A percentile compares a stretch with the other conserved stretches of the same genome.
phyloP scores from a whole-genome alignment of 2,329 filamentous ascomycete genomes.

The Alternaria tenuissima region DNA sequence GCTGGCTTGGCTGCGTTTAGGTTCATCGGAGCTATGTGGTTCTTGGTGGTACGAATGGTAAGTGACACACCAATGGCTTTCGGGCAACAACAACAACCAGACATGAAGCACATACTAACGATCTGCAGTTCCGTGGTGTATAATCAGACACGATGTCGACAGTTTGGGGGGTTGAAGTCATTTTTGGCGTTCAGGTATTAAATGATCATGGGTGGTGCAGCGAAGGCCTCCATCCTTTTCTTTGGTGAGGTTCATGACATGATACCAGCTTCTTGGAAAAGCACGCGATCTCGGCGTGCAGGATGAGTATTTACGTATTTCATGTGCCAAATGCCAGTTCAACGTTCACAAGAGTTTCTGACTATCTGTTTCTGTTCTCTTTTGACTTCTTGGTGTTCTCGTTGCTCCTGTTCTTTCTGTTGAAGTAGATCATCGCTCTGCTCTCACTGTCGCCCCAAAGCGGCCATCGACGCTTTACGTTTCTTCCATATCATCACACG shows the following conservation, averaged over 20 bases:
- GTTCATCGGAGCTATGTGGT: constrained; percentile 89
- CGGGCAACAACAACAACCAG: background rate
- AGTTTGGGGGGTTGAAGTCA: background rate
- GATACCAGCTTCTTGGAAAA: constrained; percentile 27
- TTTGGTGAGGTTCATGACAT: constrained; percentile 22
- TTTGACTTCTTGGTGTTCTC: background rate
- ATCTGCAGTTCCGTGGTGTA: constrained; percentile 60
- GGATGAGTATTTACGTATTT: constrained; percentile 15
- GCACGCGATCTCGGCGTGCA: constrained; percentile 10
- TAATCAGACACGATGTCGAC: constrained; percentile 22
- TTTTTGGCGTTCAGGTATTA: constrained; percentile 13
- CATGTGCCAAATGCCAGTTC: constrained; percentile 2
- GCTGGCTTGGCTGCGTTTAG: constrained; percentile 84
- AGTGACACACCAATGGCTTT: constrained; percentile 19
- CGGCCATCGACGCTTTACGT: background rate
- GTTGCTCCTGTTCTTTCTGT: background rate
- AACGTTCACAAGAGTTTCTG: background rate
- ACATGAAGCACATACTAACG: constrained; percentile 34
- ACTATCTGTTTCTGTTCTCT: background rate
- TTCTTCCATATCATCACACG: background rate
- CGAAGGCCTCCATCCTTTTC: constrained; percentile 2
- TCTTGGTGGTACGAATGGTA: constrained; percentile 70
- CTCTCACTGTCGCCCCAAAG: background rate
- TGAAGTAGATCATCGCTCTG: background rate
- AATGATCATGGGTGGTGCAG: constrained; percentile 13